Conservation (phyloP, 1,284 basidiomycete genomes). For the Rhizoctonia solani region DNA sequence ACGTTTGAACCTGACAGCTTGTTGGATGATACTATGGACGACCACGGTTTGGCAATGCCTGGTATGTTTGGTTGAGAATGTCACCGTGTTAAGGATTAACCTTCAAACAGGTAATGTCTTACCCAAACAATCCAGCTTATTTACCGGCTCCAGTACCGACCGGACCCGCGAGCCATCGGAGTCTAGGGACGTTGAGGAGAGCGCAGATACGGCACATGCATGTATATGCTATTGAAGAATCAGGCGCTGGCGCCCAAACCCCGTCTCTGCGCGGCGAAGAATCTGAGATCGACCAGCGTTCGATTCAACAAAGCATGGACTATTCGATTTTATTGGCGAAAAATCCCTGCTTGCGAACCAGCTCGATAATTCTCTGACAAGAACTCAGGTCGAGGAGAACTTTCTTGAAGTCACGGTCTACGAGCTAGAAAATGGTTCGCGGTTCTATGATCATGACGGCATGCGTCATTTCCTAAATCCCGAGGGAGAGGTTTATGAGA, state of each 20-base stretch:
- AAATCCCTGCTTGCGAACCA: conserved; percentile 3
- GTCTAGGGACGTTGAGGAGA: conserved; percentile 12
- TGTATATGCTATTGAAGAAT: conserved; percentile 4
- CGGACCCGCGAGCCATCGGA: conserved; percentile 20
- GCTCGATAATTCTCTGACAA: neutral
- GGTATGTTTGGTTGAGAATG: neutral
- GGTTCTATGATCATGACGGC: conserved; percentile 23
- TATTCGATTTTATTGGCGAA: conserved; percentile 28
- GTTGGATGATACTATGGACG: conserved; percentile 20
- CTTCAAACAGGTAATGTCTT: neutral
- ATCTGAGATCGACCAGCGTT: conserved; percentile 6
- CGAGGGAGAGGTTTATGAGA: conserved; percentile 24
- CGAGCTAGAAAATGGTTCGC: conserved; percentile 26
- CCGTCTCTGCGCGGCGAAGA: neutral
- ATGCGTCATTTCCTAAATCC: conserved; percentile 20
- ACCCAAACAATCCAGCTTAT: conserved; percentile 12
- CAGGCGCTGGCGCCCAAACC: neutral
- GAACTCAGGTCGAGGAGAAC: conserved; percentile 8
- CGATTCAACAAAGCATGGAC: conserved; percentile 25
- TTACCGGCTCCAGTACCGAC: conserved; percentile 6
- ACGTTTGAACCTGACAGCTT: conserved; percentile 21
- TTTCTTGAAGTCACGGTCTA: conserved; percentile 24
- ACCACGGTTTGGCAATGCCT: neutral
- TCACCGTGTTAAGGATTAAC: too few species aligned
- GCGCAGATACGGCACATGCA: conserved; percentile 17